phyloP scores from a whole-genome alignment of 1,139 yeast genomes.

The Yamadazyma dendronema region DNA sequence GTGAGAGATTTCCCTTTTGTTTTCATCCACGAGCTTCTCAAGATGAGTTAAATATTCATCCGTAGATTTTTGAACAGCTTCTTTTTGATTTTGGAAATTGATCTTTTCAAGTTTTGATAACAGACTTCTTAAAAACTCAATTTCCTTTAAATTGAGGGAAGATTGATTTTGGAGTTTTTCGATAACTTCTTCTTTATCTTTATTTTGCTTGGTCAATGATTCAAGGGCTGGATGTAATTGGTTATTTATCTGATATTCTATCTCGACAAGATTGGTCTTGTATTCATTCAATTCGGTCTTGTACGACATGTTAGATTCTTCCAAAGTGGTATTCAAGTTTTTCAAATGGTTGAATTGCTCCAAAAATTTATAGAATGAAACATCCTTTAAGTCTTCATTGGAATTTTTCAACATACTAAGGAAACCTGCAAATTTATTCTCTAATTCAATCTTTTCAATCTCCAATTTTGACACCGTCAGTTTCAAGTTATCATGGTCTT shows the following conservation, averaged over 20 bases:
- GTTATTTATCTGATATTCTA: conserved; percentile 14
- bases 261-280: conserved; percentile 14
- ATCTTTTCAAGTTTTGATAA: conserved; percentile 33
- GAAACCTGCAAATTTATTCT: conserved; percentile 39
- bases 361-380: conserved; percentile 26
- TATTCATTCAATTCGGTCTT: conserved; percentile 19
- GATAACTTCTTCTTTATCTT: conserved; percentile 29
- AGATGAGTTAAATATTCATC: conserved; percentile 43
- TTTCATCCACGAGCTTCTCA: conserved; percentile 54
- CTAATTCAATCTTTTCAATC: conserved; percentile 49
- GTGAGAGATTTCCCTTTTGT: conserved; percentile 51
- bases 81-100: conserved; percentile 20
- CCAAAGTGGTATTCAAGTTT: conserved; percentile 37
- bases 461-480: conserved; percentile 51
- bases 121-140: conserved; percentile 53
- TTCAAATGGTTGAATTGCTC: conserved; percentile 33
- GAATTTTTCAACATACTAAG: conserved; percentile 24
- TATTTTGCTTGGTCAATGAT: conserved; percentile 17
- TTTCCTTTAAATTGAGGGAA: conserved; percentile 57
- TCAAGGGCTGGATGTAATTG: conserved; percentile 19
- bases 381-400: conserved; percentile 21
- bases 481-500: conserved; percentile 42
- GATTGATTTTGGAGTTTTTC: conserved; percentile 53
- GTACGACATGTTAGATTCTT: conserved; percentile 34
- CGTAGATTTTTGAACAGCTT: conserved; percentile 24